These are phyloP conservation scores for Eucalyptus tenuipes DNA, from an alignment of 345 rosid species.

Conservation along the genomic window DNA sequence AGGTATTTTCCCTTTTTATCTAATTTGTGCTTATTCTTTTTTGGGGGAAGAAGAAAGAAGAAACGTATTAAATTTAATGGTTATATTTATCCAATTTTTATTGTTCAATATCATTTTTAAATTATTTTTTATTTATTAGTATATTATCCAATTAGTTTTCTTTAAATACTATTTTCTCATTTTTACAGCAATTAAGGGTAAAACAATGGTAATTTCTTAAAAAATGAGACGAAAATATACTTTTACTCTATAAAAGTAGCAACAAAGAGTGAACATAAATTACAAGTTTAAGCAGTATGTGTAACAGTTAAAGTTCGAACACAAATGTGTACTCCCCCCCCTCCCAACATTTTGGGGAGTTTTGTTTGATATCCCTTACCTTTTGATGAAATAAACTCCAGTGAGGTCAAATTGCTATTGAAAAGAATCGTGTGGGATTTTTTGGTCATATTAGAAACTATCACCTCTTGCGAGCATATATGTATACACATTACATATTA, in stretches of 20 bases:
- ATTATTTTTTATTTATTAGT: background rate
- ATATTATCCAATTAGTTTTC: background rate
- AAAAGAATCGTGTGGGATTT: background rate
- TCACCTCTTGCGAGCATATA: background rate
- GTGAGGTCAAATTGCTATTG: accelerated
- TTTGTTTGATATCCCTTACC: background rate
- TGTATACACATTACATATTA: background rate
- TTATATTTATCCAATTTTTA: background rate
- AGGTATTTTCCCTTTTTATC: background rate
- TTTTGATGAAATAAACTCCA: background rate
- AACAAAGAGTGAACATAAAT: background rate
- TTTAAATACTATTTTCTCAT: background rate
- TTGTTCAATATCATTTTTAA: background rate
- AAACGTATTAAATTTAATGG: too few relatives aligned
- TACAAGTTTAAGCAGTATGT: accelerated
- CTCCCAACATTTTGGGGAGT: background rate
- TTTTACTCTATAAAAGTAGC: background rate
- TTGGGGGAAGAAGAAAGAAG: too few relatives aligned
- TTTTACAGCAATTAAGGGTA: background rate
- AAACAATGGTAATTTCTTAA: background rate
- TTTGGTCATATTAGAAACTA: accelerated
- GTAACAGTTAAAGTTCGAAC: accelerated
- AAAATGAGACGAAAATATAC: background rate
- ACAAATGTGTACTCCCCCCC: background rate
- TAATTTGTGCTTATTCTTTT: background rate